Evolutionary conservation across 73 alveolate species (phyloP), one percentile per base, ranked within the genome.

Genomic region (Blepharisma stoltei): DNA sequence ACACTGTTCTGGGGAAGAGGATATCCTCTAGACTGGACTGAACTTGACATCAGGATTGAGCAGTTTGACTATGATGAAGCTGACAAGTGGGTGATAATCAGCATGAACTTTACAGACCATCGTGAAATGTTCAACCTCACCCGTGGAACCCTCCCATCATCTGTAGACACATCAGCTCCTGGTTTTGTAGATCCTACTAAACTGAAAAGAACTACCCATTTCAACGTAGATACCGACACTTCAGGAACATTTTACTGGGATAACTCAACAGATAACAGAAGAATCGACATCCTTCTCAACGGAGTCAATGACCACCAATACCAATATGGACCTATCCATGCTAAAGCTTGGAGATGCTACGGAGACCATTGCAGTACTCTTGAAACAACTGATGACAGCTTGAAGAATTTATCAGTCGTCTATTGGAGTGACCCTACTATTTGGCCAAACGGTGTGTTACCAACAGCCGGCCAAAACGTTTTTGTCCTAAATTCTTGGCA

Each of bases 1-100:
- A 68, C 70, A 25, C 65, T 85, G 18, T 85, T 79, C 54, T 85
- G 88, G 88, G 52, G 73, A 60, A n/a, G 46, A 32, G 41, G 41
- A 8, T 20, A 1, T 60, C 73, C 73, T 1, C 18, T 60, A 71
- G 52, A n/a, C 49, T 47, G 88, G 88, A 6, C 82, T 79, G 52
- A 78, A 79, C 65, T 76, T 76, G 60, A 70, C 11, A 7, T 20
- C 46, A 71, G 44, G 46, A 60, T 60, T 1, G 73, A 60, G 5
- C 73, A 60, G 5, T 8, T 8, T 60, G 18, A 8, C 2, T 60
- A 14, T 25, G 48, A 60, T 2, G 45, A 38, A 18, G 14, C 73
- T 14, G 73, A 32, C 41, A 32, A 60, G 5, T 60, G 73, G 73
- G 73, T 60, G 48, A n/a, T 14, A 14, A 8, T 60, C 0, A 25